Evolutionary conservation across 2,329 filamentous ascomycete genomes (phyloP), one percentile per base, ranked within the genome.

Genomic region (Pyrenophora teres): DNA sequence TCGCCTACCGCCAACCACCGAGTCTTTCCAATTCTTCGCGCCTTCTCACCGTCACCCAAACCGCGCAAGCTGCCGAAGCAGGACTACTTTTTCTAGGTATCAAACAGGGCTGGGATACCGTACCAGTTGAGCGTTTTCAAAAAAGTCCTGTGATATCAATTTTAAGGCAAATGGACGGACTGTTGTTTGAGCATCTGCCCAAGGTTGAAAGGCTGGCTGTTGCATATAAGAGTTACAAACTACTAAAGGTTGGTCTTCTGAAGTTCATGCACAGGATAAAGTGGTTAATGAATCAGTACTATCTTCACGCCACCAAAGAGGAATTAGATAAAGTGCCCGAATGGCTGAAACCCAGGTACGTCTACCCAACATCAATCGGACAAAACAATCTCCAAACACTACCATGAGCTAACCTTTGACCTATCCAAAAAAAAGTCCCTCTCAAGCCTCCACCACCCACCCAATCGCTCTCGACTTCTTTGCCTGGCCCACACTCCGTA

Each of bases 381-480:
- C 25, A 7, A 27, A 10, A 21, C 19, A 21, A 21, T 21, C 19
- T 10, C 25, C 25, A 7, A 27, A 27, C 7, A 2, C 6, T 4
- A 27, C 6, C 9, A 27, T 8, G 9, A 27, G 9, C 25, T 7
- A 27, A 27, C 6, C 25, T 2, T 4, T 27, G 3, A 27, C 6
- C 25, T 15, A 6, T 27, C 33, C 69, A 15, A 64, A 33, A 70
- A 70, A 64, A 33, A 7, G 27, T 30, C 4, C 50, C 13, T 39
- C 58, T 5, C 69, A 72, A 54, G 52, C 67, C 9, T 54, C 59
- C 2, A 65, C 55, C 2, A 50, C 50, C 7, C 68, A 72, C 50
- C 68, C 67, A 35, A 58, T 68, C 9, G 63, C 67, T 10, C 35
- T 72, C 40, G 68, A 72, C 47, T 71, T 71, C 54, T 71, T 71